These are phyloP conservation scores for Boletus sensibilis DNA, from an alignment of 768 basidiomycete species.

Conservation along the genomic window DNA sequence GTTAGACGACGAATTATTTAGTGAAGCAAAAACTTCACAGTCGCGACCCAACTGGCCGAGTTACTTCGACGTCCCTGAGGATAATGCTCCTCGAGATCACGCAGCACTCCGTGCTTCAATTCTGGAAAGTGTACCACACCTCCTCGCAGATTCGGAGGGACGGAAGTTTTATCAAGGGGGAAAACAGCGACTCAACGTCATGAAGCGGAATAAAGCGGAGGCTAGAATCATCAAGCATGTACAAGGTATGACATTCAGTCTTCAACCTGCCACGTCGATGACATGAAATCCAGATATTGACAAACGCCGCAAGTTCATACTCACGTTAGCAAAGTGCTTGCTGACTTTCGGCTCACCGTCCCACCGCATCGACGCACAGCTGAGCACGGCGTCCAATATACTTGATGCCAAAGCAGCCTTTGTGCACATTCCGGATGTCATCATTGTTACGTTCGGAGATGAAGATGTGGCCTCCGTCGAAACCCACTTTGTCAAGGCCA, in stretches of 20 bases:
- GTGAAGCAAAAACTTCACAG: slow-evolving; percentile 25
- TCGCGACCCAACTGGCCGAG: slow-evolving; percentile 25
- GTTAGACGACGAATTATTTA: slow-evolving; percentile 27
- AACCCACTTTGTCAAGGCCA: slow-evolving; percentile 84
- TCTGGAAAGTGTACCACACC: background rate
- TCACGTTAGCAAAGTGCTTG: slow-evolving; percentile 83
- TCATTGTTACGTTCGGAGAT: slow-evolving; percentile 83
- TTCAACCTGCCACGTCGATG: background rate
- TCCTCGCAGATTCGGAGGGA: slow-evolving; percentile 14
- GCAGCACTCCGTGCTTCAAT: slow-evolving; percentile 10
- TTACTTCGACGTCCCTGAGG: slow-evolving; percentile 21
- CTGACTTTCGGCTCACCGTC: slow-evolving; percentile 94
- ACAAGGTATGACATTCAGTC: slow-evolving; percentile 38
- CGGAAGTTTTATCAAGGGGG: slow-evolving; percentile 32
- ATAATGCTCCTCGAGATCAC: slow-evolving; percentile 13
- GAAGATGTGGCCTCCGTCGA: slow-evolving; percentile 68
- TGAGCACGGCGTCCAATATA: slow-evolving; percentile 74
- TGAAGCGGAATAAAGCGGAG: slow-evolving; percentile 35
- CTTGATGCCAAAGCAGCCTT: slow-evolving; percentile 81
- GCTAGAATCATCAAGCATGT: slow-evolving; percentile 43
- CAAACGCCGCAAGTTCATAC: slow-evolving; percentile 66
- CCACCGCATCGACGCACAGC: slow-evolving; percentile 88
- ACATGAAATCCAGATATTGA: slow-evolving; percentile 38
- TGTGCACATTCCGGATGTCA: slow-evolving; percentile 75
- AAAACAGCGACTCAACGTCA: slow-evolving; percentile 27